Conservation (phyloP, 1,284 basidiomycete genomes). For the Psilocybe mexicana region DNA sequence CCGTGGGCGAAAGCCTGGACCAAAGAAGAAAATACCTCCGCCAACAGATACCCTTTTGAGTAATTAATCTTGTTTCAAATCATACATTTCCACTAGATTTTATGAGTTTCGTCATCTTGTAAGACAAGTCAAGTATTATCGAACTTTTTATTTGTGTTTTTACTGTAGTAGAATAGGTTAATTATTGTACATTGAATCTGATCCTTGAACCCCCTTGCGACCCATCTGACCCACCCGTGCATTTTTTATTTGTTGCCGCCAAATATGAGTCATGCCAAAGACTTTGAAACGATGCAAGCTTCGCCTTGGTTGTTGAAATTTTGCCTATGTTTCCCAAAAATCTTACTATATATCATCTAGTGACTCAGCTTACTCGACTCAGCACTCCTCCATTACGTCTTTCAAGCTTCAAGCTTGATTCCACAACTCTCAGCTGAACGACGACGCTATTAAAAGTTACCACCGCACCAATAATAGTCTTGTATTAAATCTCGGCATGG, state of each 20-base stretch:
- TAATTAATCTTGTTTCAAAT: constrained; percentile 4
- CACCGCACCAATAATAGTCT: background rate
- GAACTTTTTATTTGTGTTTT: constrained; percentile 6
- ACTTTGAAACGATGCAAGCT: background rate
- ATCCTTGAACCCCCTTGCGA: background rate
- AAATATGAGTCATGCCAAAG: background rate
- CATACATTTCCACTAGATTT: constrained; percentile 10
- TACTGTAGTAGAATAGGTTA: background rate
- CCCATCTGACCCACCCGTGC: too few relatives aligned
- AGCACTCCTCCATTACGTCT: background rate
- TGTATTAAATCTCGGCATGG: constrained; percentile 7
- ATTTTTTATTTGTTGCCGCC: too few relatives aligned
- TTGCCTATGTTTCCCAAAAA: constrained; percentile 5
- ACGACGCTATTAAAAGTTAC: background rate
- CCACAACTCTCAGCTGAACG: background rate
- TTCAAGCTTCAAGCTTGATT: background rate
- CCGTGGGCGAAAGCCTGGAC: constrained; percentile 44
- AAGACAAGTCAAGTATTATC: background rate
- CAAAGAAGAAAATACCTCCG: constrained; percentile 32
- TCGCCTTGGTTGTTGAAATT: background rate
- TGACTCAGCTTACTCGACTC: background rate
- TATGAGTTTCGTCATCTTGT: constrained; percentile 9
- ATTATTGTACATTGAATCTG: background rate
- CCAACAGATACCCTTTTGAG: constrained; percentile 18
- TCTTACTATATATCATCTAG: background rate